phyloP scores from a whole-genome alignment of 2,329 filamentous ascomycete genomes.

The Fusarium concolor region DNA sequence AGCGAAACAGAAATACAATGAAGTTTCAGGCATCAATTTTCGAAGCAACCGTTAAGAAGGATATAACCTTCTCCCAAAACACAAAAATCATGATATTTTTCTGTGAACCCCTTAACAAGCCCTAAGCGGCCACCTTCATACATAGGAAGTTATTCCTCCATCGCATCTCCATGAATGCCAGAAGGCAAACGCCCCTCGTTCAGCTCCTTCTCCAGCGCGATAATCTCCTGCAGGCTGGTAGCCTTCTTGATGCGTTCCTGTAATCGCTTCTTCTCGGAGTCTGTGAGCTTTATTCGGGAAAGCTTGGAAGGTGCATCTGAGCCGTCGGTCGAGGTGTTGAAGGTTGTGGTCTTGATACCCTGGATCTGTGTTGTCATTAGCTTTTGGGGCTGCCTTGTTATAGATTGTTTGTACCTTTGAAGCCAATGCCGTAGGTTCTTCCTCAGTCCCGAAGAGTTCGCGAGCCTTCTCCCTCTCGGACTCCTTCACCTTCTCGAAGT shows the following conservation, averaged over 20 bases:
- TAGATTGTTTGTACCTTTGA: slow-evolving; percentile 64
- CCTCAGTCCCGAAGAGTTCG: slow-evolving; percentile 84
- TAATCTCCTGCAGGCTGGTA: slow-evolving; percentile 90
- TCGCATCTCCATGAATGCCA: slow-evolving; percentile 67
- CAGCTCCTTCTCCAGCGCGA: slow-evolving; percentile 88
- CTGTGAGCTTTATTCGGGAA: slow-evolving; percentile 85
- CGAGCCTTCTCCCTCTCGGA: slow-evolving; percentile 80
- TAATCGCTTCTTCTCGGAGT: slow-evolving; percentile 86
- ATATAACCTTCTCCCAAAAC: slow-evolving; percentile 26
- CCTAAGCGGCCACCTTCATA: slow-evolving; percentile 12
- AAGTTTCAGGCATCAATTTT: neutral
- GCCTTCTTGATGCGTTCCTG: slow-evolving; percentile 90
- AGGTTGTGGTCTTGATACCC: slow-evolving; percentile 82
- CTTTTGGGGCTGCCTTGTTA: neutral
- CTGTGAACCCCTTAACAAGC: slow-evolving; percentile 14
- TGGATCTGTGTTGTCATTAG: slow-evolving; percentile 70
- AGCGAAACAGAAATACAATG: neutral
- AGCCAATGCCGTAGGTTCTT: slow-evolving; percentile 84
- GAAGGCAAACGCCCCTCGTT: slow-evolving; percentile 87
- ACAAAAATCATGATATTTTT: slow-evolving; percentile 33
- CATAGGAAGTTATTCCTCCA: slow-evolving; percentile 66
- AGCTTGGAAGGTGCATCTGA: slow-evolving; percentile 67
- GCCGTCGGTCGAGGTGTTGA: slow-evolving; percentile 66
- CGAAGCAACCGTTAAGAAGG: neutral
- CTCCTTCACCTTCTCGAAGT: slow-evolving; percentile 92